Evolutionary conservation across 2,329 filamentous ascomycete genomes (phyloP).

Genomic region (Hymenotorrendiella dingleyae): DNA sequence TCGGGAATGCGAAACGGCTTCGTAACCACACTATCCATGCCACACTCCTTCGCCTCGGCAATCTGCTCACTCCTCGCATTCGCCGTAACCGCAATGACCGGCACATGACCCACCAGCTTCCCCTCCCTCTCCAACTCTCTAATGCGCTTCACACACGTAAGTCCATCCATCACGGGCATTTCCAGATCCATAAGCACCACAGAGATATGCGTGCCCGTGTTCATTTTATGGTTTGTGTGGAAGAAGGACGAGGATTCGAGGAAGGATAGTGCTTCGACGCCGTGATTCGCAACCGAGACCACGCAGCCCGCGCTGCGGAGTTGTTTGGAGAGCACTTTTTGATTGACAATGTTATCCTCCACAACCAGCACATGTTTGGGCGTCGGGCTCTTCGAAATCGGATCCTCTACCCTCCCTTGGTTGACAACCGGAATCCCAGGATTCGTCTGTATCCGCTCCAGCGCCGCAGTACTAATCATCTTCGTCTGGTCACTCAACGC

Average conservation of each 20-base stretch:
- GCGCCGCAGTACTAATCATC: not conserved
- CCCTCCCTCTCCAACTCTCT: slow-evolving; percentile 34
- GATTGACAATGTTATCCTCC: slow-evolving; percentile 62
- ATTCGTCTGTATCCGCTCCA: not conserved
- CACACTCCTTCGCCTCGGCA: slow-evolving; percentile 31
- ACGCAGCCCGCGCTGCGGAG: slow-evolving; percentile 52
- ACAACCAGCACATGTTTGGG: slow-evolving; percentile 48
- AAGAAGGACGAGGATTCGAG: slow-evolving; percentile 51
- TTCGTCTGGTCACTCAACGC: not conserved
- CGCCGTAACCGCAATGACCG: slow-evolving; percentile 42
- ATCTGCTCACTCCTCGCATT: slow-evolving; percentile 40
- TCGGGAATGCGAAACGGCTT: slow-evolving; percentile 71
- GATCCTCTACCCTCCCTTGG: not conserved
- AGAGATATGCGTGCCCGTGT: slow-evolving; percentile 48
- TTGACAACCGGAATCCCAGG: not conserved
- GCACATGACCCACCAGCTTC: slow-evolving; percentile 42
- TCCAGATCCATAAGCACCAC: slow-evolving; percentile 44
- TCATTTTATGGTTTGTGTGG: slow-evolving; percentile 33
- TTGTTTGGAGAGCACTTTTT: slow-evolving; percentile 57
- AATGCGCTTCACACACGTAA: slow-evolving; percentile 38
- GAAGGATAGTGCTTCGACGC: slow-evolving; percentile 53
- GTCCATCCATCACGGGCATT: slow-evolving; percentile 44
- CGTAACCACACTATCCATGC: slow-evolving; percentile 61
- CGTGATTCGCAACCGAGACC: slow-evolving; percentile 58
- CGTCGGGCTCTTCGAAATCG: no score